These are phyloP conservation scores for Aspergillus sp. DNA, from an alignment of 2,329 filamentous ascomycete genomes.

Conservation along the genomic window DNA sequence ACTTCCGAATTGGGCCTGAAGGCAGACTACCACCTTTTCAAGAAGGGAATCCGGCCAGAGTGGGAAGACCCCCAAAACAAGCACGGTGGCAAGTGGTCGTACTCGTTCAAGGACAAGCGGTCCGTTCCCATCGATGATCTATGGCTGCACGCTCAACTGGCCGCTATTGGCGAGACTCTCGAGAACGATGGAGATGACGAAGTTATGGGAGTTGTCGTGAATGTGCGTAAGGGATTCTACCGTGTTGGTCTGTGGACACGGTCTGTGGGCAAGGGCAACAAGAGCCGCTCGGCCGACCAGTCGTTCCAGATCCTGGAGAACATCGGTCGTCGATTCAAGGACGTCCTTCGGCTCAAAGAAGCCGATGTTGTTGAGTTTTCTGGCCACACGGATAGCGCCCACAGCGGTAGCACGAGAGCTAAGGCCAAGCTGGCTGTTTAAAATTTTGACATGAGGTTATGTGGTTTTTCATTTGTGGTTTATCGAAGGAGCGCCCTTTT, in stretches of 20 bases:
- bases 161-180: conserved; percentile 93
- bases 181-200: conserved; percentile 90
- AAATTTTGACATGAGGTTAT: conserved; percentile 11
- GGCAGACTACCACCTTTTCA: conserved; percentile 99
- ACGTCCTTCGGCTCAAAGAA: conserved; percentile 69
- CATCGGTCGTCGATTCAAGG: conserved; percentile 89
- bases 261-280: conserved; percentile 77
- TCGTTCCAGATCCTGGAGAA: conserved; percentile 73
- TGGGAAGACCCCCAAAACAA: conserved; percentile 99
- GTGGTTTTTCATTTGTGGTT: conserved; percentile 10
- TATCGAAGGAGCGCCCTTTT: conserved; percentile 3
- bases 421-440: conserved; percentile 90
- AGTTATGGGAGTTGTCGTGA: conserved; percentile 98
- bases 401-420: conserved; percentile 85
- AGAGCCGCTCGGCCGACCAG: conserved; percentile 68
- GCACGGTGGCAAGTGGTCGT: conserved; percentile 98
- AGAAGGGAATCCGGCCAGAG: conserved; percentile 90
- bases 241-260: conserved; percentile 96
- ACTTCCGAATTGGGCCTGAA: conserved; percentile 94
- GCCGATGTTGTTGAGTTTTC: conserved; percentile 85
- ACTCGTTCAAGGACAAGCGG: conserved; percentile 94
- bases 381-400: conserved; percentile 88
- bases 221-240: conserved; percentile 97
- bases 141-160: conserved; percentile 95
- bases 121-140: conserved; percentile 84